Evolutionary conservation across 2,329 filamentous ascomycete genomes (phyloP), one percentile per base, ranked within the genome.

Genomic region (Acrocalymma vagum): DNA sequence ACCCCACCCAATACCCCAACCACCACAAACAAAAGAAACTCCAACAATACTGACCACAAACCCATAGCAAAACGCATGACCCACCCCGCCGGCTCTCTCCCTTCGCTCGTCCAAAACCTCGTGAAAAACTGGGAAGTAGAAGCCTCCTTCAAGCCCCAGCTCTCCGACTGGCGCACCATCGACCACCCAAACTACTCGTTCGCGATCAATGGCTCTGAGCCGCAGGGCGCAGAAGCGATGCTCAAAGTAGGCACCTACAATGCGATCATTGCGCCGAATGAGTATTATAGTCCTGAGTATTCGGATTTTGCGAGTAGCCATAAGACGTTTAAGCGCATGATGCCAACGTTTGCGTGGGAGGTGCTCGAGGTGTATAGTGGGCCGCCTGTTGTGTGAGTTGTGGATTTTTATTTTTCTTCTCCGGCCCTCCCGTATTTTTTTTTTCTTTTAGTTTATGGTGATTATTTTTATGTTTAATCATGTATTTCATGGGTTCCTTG

Each of bases 61-160:
- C 10, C n/a, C 14, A 9, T 29, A 87, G 83, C 79, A 37, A 86
- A 84, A 64, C 73, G 69, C 23, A 75, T 72, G 65, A 76, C 68
- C 55, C 84, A 87, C 63, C 66, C 69, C 29, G 72, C 81, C 3
- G 76, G 74, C 23, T 83, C 78, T 40, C 77, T 87, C 3, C 77
- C 80, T 10, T 69, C 77, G 32, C 76, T 87, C 4, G 83, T 87
- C 25, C 79, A 87, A 63, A 87, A 87, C 59, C 77, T 87, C 2
- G 84, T 87, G 60, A 87, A 87, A 72, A 87, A 87, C 63, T 87
- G 84, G 85, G 84, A 87, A 65, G 79, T 87, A 35, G 84, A 87
- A 64, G 85, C 85, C 1, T 86, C 82, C 0, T 86, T 85, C 78
- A 87, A 87, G 69, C 77, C 77, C 6, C 57, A 74, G 11, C 72